Evolutionary conservation across 2,329 filamentous ascomycete genomes (phyloP).

Genomic region (Cladosporium halotolerans): DNA sequence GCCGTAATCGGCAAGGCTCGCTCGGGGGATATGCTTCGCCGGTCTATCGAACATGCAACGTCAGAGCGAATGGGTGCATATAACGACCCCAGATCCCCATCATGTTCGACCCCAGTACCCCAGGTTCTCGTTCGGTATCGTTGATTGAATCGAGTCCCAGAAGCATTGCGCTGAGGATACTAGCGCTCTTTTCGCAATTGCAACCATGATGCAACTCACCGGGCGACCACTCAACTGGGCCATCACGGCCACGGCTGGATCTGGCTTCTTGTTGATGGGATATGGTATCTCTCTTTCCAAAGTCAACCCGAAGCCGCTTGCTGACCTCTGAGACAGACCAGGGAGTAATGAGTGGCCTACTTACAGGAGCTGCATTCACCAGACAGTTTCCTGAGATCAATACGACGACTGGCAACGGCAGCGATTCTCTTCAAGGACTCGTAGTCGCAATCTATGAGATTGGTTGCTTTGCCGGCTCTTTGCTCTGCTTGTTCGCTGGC

Average conservation of each 20-base stretch:
- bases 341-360: conserved; percentile 15
- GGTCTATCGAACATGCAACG: too few relatives aligned
- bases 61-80: background rate
- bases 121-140: background rate
- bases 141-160: background rate
- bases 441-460: conserved; percentile 17
- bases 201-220: conserved; percentile 10
- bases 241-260: conserved; percentile 12
- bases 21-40: too few relatives aligned
- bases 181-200: background rate
- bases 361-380: conserved; percentile 1
- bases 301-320: background rate
- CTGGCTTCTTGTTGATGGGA: conserved; percentile 12
- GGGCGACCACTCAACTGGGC: conserved; percentile 11
- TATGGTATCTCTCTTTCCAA: conserved; percentile 11
- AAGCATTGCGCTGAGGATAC: background rate
- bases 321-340: conserved; percentile 14
- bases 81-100: conserved; percentile 6
- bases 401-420: conserved; percentile 8
- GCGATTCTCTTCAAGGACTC: conserved; percentile 9
- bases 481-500: conserved; percentile 22
- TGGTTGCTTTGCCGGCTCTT: conserved; percentile 23
- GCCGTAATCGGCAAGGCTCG: too few relatives aligned
- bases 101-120: background rate
- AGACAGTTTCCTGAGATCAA: conserved; percentile 9